Conservation (phyloP, 768 basidiomycete genomes). For the Pleurotus eryngii region DNA sequence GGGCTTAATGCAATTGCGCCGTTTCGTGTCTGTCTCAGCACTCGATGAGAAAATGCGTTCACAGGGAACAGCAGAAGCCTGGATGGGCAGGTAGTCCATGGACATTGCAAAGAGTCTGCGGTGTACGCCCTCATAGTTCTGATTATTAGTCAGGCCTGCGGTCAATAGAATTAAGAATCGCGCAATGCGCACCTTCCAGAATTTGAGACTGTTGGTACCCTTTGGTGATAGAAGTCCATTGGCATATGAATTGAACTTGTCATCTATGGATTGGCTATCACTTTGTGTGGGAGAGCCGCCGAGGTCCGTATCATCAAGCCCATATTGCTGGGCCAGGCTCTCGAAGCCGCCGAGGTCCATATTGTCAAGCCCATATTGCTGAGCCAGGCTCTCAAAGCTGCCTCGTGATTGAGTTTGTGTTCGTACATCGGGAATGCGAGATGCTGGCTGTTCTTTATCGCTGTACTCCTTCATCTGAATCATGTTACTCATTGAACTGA, state of each 20-base stretch:
- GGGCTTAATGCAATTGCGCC: conserved; percentile 13
- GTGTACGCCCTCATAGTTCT: background rate
- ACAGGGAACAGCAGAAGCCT: conserved; percentile 16
- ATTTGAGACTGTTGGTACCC: background rate
- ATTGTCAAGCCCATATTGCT: conserved; percentile 5
- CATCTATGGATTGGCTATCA: background rate
- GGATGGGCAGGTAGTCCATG: conserved; percentile 11
- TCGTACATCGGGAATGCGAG: too few species aligned
- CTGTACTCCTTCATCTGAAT: too few species aligned
- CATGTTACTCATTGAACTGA: too few species aligned
- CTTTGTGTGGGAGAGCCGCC: background rate
- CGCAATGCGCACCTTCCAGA: conserved; percentile 1
- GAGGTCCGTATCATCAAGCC: conserved; percentile 4
- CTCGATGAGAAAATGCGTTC: conserved; percentile 18
- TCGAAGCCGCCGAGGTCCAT: conserved; percentile 1
- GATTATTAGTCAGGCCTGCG: background rate
- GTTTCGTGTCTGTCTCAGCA: conserved; percentile 10
- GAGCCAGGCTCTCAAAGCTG: background rate
- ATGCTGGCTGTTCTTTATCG: too few species aligned
- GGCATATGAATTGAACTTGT: conserved; percentile 1
- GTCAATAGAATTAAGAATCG: background rate
- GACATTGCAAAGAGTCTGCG: background rate
- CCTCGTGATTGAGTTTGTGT: background rate
- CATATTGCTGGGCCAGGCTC: conserved; percentile 1
- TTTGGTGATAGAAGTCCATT: background rate